These are phyloP conservation scores for Colletotrichum sp. DNA, from an alignment of 2,329 filamentous ascomycete genomes.

Conservation along the genomic window DNA sequence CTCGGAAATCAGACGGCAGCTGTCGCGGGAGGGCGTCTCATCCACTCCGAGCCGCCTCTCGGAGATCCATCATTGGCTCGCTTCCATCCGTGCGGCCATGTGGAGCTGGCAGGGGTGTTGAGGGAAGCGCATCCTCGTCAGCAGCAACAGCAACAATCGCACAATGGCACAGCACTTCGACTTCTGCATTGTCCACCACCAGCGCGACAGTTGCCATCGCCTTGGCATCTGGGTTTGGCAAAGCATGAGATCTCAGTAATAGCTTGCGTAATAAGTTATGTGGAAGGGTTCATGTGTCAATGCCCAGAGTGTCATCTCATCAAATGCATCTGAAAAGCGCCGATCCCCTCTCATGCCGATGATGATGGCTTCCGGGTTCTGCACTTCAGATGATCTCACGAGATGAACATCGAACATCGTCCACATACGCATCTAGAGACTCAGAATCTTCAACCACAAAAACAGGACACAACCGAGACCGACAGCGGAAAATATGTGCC, in stretches of 20 bases:
- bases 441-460: background rate
- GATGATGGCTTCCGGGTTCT: background rate
- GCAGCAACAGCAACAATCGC: background rate
- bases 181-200: background rate
- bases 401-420: background rate
- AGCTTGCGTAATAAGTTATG: background rate
- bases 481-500: background rate
- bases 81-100: background rate
- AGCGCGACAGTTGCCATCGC: background rate
- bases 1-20: constrained; percentile 17
- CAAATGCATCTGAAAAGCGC: background rate
- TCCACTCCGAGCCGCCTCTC: background rate
- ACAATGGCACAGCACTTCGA: background rate
- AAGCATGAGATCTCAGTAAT: background rate
- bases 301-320: background rate
- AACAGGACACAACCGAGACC: background rate
- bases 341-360: background rate
- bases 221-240: background rate
- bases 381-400: background rate
- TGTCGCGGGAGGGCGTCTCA: constrained; percentile 21
- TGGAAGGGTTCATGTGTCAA: background rate
- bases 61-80: background rate
- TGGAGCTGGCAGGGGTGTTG: background rate
- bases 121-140: background rate
- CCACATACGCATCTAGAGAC: background rate